These are phyloP conservation scores for Capillidium rhysosporum DNA, from an alignment of 371 early-diverging fungal genomes.

Conservation along the genomic window DNA sequence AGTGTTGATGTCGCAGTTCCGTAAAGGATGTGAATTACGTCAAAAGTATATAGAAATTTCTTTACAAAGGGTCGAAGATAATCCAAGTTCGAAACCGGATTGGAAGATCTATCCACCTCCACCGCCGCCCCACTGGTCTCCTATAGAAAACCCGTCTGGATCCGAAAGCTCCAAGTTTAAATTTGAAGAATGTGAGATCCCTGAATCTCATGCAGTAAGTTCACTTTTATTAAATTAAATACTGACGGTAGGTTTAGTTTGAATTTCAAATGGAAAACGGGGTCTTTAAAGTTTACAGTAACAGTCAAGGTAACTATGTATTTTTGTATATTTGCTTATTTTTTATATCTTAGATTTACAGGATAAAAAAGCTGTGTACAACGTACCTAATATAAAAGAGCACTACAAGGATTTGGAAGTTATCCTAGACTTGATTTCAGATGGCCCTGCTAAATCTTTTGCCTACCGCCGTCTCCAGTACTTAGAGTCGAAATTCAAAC, in stretches of 20 bases:
- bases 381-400: conserved; percentile 59
- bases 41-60: conserved; percentile 66
- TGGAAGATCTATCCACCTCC: conserved; percentile 85
- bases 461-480: conserved; percentile 85
- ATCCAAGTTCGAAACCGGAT: conserved; percentile 57
- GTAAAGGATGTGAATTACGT: conserved; percentile 56
- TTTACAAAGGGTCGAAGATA: conserved; percentile 59
- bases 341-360: conserved; percentile 10
- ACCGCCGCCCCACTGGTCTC: conserved; percentile 50
- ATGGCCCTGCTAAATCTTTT: conserved; percentile 92
- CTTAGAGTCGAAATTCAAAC: conserved; percentile 86
- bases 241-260: conserved; percentile 8
- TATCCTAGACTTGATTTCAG: conserved; percentile 62
- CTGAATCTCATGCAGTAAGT: conserved; percentile 24
- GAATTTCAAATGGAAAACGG: conserved; percentile 25
- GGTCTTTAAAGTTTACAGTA: conserved; percentile 19
- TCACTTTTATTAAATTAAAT: background rate
- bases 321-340: background rate
- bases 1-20: conserved; percentile 26
- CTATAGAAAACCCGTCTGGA: conserved; percentile 7
- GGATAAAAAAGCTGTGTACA: conserved; percentile 17
- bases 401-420: conserved; percentile 79
- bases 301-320: conserved; percentile 7
- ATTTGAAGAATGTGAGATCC: conserved; percentile 33
- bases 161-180: conserved; percentile 26